Evolutionary conservation across 164 flowering plant genomes (phyloP).

Genomic region (Berberis vulgaris): DNA sequence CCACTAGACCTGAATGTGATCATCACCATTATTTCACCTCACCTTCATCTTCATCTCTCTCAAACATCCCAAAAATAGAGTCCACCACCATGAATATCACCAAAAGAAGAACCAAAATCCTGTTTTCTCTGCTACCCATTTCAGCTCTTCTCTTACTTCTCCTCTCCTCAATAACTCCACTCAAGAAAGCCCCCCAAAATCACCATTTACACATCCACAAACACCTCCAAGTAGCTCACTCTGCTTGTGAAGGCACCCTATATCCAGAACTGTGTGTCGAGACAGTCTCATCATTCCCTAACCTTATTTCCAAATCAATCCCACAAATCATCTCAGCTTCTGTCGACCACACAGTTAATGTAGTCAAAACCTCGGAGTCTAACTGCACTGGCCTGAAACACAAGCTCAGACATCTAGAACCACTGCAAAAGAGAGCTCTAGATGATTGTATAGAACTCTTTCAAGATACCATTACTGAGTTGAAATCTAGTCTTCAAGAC

Average conservation of each 20-base stretch:
- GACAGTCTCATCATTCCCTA: slow-evolving; percentile 49
- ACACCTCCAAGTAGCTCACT: slow-evolving; percentile 38
- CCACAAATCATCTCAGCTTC: slow-evolving; percentile 42
- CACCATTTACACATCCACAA: slow-evolving; percentile 21
- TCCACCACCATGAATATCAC: slow-evolving; percentile 4
- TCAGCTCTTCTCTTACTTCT: slow-evolving; percentile 13
- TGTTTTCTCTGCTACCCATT: slow-evolving; percentile 8
- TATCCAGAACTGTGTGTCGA: slow-evolving; percentile 67
- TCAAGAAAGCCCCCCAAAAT: slow-evolving; percentile 1
- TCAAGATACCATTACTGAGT: slow-evolving; percentile 37
- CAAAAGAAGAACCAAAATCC: slow-evolving; percentile 9
- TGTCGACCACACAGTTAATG: slow-evolving; percentile 31
- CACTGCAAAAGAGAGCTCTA: slow-evolving; percentile 37
- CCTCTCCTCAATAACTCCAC: slow-evolving; percentile 5
- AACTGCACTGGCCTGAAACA: slow-evolving; percentile 37
- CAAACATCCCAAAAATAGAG: neutral
- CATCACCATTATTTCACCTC: neutral
- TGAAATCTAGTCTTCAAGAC: slow-evolving; percentile 28
- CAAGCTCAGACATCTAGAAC: slow-evolving; percentile 18
- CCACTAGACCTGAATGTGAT: too few relatives aligned
- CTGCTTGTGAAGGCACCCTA: slow-evolving; percentile 58
- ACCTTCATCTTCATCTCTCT: neutral
- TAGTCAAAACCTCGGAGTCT: slow-evolving; percentile 30
- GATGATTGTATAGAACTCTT: slow-evolving; percentile 74
- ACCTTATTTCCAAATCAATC: slow-evolving; percentile 36